These are phyloP conservation scores for Amaranthus hypochondriacus DNA, from an alignment of 148 eudicot species.

Conservation along the genomic window DNA sequence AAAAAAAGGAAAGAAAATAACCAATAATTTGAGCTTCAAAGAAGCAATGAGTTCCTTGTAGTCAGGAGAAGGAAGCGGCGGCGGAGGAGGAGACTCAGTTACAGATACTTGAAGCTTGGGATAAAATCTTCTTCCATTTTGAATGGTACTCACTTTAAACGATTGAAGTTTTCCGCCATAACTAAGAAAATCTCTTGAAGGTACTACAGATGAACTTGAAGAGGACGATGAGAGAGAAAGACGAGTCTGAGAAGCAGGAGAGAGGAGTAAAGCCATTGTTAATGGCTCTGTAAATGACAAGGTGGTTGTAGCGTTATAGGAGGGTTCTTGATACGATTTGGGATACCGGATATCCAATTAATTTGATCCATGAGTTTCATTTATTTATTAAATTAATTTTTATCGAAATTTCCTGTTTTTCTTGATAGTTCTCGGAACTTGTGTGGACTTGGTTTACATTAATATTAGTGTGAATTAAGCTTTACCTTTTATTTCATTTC, in stretches of 20 bases:
- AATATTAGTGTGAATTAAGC: too few species aligned
- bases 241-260: slow-evolving; percentile 15
- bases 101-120: slow-evolving; percentile 38
- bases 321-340: too few species aligned
- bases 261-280: slow-evolving; percentile 35
- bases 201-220: slow-evolving; percentile 14
- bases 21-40: slow-evolving; percentile 74
- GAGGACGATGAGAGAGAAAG: slow-evolving; percentile 20
- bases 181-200: slow-evolving; percentile 4
- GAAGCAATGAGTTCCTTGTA: slow-evolving; percentile 22
- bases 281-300: neutral
- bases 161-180: slow-evolving; percentile 19
- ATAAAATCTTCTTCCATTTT: slow-evolving; percentile 19
- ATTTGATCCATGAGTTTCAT: too few species aligned
- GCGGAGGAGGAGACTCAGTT: slow-evolving; percentile 30
- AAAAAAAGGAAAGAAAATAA: slow-evolving; percentile 13
- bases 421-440: too few species aligned
- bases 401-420: too few species aligned
- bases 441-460: too few species aligned
- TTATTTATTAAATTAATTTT: too few species aligned
- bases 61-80: slow-evolving; percentile 17
- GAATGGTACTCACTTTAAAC: slow-evolving; percentile 7
- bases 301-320: too few species aligned
- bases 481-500: too few species aligned
- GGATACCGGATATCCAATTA: too few species aligned